These are phyloP conservation scores for Fusarium keratoplasticum DNA, from an alignment of 2,329 filamentous ascomycete species.

Conservation along the genomic window DNA sequence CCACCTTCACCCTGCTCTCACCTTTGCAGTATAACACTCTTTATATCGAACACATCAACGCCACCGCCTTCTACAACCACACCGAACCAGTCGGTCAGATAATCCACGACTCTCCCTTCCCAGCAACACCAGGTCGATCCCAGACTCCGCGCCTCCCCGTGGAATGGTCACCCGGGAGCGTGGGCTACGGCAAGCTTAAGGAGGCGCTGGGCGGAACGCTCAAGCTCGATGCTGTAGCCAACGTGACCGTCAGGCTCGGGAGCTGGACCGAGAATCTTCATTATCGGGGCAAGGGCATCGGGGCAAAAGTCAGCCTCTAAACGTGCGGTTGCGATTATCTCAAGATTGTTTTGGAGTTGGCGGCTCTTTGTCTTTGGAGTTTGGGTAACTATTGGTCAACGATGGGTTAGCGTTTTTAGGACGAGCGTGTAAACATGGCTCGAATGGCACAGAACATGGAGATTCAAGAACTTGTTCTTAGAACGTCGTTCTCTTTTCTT, in stretches of 20 bases:
- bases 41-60: conserved; percentile 83
- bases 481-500: not conserved
- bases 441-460: conserved; percentile 1
- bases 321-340: not conserved
- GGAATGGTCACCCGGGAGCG: conserved; percentile 78
- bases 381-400: not conserved
- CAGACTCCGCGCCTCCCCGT: conserved; percentile 84
- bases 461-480: conserved; percentile 20
- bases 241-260: conserved; percentile 80
- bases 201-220: conserved; percentile 84
- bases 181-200: conserved; percentile 85
- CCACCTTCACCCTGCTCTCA: conserved; percentile 84
- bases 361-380: conserved; percentile 8
- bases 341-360: conserved; percentile 26
- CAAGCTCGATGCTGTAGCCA: conserved; percentile 81
- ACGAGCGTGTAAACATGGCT: not conserved
- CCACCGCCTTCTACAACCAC: conserved; percentile 86
- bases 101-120: conserved; percentile 78
- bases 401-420: conserved; percentile 1
- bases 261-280: conserved; percentile 79
- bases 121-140: conserved; percentile 79
- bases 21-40: conserved; percentile 80
- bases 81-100: conserved; percentile 84
- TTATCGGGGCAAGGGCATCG: conserved; percentile 77
- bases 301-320: conserved; percentile 63